Base-by-base conservation (phyloP, 495 filamentous ascomycete species). In the Penicillium canescens region DNA sequence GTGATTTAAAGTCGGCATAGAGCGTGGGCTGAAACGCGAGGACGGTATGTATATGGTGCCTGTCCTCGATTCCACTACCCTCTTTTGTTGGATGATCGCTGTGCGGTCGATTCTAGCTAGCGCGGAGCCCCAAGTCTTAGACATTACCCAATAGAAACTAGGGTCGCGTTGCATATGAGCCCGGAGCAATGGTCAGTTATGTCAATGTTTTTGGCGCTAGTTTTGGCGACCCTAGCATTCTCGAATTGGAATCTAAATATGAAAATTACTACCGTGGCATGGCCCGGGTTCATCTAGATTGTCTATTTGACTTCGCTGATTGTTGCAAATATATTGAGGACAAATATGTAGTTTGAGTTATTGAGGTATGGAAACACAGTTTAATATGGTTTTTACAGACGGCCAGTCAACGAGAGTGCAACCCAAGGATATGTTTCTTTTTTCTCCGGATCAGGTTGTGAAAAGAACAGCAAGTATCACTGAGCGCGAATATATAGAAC, bases 41-140 rank as follows among this genome's bases (percentile, higher is more conserved):
- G 35, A 4, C 37, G 31, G n/a, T 2, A 39, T 16, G 3, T n/a
- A 14, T n/a, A 6, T 20, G 12, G 42, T 40, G 34, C 14, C 3
- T 39, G 16, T 20, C 46, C 53, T 56, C 53, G 41, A 38, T 47
- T 56, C 42, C 23, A 38, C 18, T 56, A 46, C 20, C 33, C 31
- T 18, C 20, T 56, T 34, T 11, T 55, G 42, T 28, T 55, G 21
- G 53, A 50, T 45, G 40, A 46, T 12, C 40, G 46, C 46, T 31
- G 37, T 56, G 16, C 40, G 53, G 33, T 56, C 46, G 4, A 56
- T 56, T 31, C 9, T 56, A 1, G 53, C 53, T 37, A 56, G 53
- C 21, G 42, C 46, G 36, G 46, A 44, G 40, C 46, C 46, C 4
- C 24, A 11, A 2, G 12, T 34, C 4, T 37, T 42, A 20, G 12